These are phyloP conservation scores for Calonectria pseudoreteaudii DNA, from an alignment of 2,329 filamentous ascomycete species.

Conservation along the genomic window DNA sequence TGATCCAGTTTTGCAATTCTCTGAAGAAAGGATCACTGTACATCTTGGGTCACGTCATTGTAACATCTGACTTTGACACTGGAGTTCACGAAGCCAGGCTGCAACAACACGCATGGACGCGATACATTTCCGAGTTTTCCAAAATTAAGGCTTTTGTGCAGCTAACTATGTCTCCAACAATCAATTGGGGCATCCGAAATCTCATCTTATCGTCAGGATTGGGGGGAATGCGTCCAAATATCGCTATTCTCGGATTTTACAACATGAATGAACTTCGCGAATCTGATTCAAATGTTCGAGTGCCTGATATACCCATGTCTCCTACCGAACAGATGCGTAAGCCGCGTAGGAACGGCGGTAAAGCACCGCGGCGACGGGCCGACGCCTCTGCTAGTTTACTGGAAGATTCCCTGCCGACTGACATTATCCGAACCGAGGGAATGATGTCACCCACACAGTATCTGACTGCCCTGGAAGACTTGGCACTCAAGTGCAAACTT, in stretches of 20 bases:
- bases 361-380: constrained; percentile 54
- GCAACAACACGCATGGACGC: constrained; percentile 86
- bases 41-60: constrained; percentile 88
- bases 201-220: constrained; percentile 84
- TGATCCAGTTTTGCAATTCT: constrained; percentile 93
- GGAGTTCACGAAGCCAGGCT: constrained; percentile 84
- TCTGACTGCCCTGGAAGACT: constrained; percentile 84
- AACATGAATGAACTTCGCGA: constrained; percentile 81
- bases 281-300: constrained; percentile 65
- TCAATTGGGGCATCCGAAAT: constrained; percentile 88
- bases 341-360: constrained; percentile 46
- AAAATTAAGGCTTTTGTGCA: constrained; percentile 92
- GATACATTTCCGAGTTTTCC: constrained; percentile 84
- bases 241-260: constrained; percentile 84
- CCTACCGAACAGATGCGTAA: constrained; percentile 48
- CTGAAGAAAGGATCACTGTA: constrained; percentile 90
- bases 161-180: constrained; percentile 82
- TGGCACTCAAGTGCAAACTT: constrained; percentile 80
- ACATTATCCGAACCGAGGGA: constrained; percentile 74
- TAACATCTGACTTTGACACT: constrained; percentile 82
- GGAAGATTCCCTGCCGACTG: constrained; percentile 73
- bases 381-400: constrained; percentile 68
- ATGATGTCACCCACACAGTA: constrained; percentile 80
- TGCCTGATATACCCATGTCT: constrained; percentile 62
- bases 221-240: constrained; percentile 90